Percentiles rank a stretch among this genome's conserved stretches.
Conservation (phyloP, 805 yeast genomes). For the Candida ponderosae region DNA sequence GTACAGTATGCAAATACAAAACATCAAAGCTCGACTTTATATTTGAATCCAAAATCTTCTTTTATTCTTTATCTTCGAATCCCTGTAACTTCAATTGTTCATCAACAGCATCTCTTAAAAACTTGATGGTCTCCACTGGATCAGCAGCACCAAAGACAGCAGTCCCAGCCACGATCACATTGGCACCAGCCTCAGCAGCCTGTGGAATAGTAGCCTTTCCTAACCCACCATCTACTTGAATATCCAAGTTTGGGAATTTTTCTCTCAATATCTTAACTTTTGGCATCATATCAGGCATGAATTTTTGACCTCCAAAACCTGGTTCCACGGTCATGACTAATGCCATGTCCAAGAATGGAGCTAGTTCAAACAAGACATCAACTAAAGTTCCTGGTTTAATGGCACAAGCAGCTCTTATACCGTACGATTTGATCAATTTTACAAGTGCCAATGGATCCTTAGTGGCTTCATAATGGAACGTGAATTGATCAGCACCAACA, state of each 20-base stretch:
- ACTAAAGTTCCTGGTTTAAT: slow-evolving; percentile 90
- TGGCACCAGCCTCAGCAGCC: slow-evolving; percentile 97
- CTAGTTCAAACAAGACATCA: slow-evolving; percentile 70
- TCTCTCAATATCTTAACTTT: slow-evolving; percentile 74
- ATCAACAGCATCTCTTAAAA: slow-evolving; percentile 57
- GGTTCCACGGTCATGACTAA: slow-evolving; percentile 98
- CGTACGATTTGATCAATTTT: slow-evolving; percentile 63
- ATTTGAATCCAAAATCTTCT: too few species aligned
- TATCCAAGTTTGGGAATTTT: slow-evolving; percentile 70
- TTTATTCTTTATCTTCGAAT: slow-evolving; percentile 24
- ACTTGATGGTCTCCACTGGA: slow-evolving; percentile 67
- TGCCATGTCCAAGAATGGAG: slow-evolving; percentile 83
- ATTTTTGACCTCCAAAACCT: slow-evolving; percentile 97
- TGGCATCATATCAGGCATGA: slow-evolving; percentile 95
- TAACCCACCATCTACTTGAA: slow-evolving; percentile 96
- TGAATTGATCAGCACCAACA: slow-evolving; percentile 93
- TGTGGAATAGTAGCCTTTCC: slow-evolving; percentile 76
- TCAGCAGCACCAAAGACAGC: slow-evolving; percentile 80
- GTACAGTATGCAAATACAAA: too few species aligned
- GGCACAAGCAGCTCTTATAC: slow-evolving; percentile 93
- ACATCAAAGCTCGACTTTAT: too few species aligned
- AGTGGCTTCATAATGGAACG: slow-evolving; percentile 94
- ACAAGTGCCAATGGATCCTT: slow-evolving; percentile 68
- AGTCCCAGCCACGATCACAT: slow-evolving; percentile 96
- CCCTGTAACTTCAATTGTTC: slow-evolving; percentile 39